phyloP scores from a whole-genome alignment of 1,284 basidiomycete genomes.

The Sanghuangporus sanghuang region DNA sequence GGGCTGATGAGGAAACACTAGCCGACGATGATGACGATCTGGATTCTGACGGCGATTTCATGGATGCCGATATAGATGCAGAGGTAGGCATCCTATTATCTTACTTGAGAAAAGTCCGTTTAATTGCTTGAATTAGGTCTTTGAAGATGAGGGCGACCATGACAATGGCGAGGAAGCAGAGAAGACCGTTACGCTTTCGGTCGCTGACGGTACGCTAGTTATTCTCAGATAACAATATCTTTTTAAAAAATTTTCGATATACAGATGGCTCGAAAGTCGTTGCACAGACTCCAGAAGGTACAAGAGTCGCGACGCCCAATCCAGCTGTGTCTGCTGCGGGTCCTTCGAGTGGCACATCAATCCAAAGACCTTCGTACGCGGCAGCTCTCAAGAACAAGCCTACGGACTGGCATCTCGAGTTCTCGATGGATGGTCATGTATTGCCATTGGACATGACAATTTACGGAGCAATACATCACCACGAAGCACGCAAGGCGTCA shows the following conservation, averaged over 20 bases:
- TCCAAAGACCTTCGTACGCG: slow-evolving; percentile 69
- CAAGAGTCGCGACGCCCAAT: slow-evolving; percentile 85
- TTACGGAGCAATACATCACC: slow-evolving; percentile 91
- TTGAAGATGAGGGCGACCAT: slow-evolving; percentile 68
- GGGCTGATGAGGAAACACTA: slow-evolving; percentile 47
- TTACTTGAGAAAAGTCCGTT: neutral
- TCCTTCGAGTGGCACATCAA: slow-evolving; percentile 41
- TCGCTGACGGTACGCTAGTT: slow-evolving; percentile 63
- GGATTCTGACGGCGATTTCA: slow-evolving; percentile 63
- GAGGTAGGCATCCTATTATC: slow-evolving; percentile 34
- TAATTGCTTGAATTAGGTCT: slow-evolving; percentile 37
- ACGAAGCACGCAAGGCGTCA: slow-evolving; percentile 70
- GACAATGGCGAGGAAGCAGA: slow-evolving; percentile 60
- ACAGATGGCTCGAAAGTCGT: slow-evolving; percentile 86
- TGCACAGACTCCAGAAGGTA: slow-evolving; percentile 95
- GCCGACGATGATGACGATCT: slow-evolving; percentile 46
- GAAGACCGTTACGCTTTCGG: slow-evolving; percentile 82
- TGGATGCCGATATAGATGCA: slow-evolving; percentile 78
- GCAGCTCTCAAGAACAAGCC: slow-evolving; percentile 90
- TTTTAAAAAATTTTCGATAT: neutral
- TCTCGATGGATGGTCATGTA: slow-evolving; percentile 83
- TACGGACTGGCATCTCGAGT: slow-evolving; percentile 94
- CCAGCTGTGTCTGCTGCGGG: slow-evolving; percentile 37
- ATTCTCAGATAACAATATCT: neutral
- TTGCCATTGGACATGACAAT: slow-evolving; percentile 88